phyloP scores from a whole-genome alignment of 106 monocot species.

The Dendrobium officinale region DNA sequence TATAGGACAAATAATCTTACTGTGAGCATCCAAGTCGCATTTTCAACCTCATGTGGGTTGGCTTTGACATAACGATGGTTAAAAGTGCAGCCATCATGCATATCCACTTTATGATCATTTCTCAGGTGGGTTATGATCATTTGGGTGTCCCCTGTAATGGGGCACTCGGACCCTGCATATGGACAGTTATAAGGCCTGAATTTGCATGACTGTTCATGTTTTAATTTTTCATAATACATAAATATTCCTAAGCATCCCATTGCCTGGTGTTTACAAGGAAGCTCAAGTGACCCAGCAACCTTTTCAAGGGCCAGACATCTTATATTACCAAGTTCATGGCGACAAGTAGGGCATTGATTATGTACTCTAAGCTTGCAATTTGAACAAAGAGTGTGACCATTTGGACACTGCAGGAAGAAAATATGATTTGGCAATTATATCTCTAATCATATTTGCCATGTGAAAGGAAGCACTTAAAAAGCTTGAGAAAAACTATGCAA shows the following conservation, averaged over 20 bases:
- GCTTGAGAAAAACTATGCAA: neutral
- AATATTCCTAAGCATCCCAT: constrained; percentile 12
- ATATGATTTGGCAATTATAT: neutral
- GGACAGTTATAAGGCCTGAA: constrained; percentile 18
- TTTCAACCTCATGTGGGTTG: constrained; percentile 7
- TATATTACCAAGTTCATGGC: constrained; percentile 3
- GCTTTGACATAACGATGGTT: constrained; percentile 16
- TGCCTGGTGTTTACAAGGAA: constrained; percentile 11
- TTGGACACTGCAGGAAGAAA: constrained; percentile 8
- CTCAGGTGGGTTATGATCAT: constrained; percentile 5
- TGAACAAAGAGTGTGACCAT: constrained; percentile 16
- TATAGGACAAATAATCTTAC: neutral
- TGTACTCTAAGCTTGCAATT: constrained; percentile 16
- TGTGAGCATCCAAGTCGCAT: constrained; percentile 9
- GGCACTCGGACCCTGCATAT: constrained; percentile 10
- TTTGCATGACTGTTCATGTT: constrained; percentile 14
- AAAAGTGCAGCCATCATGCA: constrained; percentile 9
- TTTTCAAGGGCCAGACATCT: constrained; percentile 7
- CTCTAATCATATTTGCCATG: neutral
- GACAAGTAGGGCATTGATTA: constrained; percentile 12
- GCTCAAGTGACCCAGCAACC: constrained; percentile 12
- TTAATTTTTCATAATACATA: constrained; percentile 11
- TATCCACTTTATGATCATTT: constrained; percentile 12
- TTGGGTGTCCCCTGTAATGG: constrained; percentile 10
- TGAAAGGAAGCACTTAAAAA: neutral